These are phyloP conservation scores for Oryza glumipatula DNA, from an alignment of 176 grass and related monocot genomes.

Conservation along the genomic window DNA sequence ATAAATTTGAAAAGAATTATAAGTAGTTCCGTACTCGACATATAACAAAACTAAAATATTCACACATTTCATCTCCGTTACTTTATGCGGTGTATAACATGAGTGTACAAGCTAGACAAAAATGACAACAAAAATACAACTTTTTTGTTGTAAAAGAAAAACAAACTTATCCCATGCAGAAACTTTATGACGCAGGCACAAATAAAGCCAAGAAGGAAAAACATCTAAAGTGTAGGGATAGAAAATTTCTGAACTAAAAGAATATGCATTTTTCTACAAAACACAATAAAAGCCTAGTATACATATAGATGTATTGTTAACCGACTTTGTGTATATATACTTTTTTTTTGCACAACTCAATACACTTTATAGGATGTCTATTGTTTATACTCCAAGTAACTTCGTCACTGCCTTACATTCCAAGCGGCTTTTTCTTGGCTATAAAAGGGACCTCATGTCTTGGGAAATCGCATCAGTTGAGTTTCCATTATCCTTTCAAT, in stretches of 20 bases:
- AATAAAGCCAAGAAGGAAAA: neutral
- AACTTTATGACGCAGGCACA: neutral
- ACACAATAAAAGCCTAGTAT: neutral
- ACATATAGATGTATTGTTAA: neutral
- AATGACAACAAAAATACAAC: neutral
- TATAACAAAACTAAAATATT: neutral
- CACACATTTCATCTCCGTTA: neutral
- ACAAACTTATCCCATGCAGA: neutral
- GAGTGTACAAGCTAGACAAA: neutral
- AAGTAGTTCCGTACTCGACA: neutral
- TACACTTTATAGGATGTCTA: neutral
- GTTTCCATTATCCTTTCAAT: neutral
- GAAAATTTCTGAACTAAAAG: neutral
- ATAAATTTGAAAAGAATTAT: neutral
- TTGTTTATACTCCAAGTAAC: constrained; percentile 23
- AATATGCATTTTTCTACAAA: neutral
- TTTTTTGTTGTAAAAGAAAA: neutral
- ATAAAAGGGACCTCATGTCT: neutral
- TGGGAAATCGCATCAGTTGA: neutral
- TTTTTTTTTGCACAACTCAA: neutral
- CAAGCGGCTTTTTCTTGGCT: neutral
- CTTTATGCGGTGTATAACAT: neutral
- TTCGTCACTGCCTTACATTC: neutral
- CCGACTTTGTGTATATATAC: neutral
- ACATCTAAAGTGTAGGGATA: neutral